phyloP scores from a whole-genome alignment of 2,329 filamentous ascomycete species.

The Apiospora hydei region DNA sequence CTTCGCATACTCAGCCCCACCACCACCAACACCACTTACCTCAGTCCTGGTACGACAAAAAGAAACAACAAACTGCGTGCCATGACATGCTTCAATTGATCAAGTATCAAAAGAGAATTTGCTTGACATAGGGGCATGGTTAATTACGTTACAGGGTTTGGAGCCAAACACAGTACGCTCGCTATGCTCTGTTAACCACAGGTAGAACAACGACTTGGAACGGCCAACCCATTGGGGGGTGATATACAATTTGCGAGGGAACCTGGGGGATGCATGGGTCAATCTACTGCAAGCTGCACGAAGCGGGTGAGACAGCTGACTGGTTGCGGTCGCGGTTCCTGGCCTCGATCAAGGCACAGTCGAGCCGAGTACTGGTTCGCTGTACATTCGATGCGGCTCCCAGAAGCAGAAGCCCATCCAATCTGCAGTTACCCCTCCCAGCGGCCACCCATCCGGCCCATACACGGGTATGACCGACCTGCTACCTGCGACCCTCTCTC shows the following conservation, averaged over 20 bases:
- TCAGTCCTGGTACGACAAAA: neutral
- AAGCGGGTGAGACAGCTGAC: neutral
- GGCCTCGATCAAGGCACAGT: neutral
- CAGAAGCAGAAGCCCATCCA: neutral
- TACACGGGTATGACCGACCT: neutral
- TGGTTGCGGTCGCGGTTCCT: conserved; percentile 6
- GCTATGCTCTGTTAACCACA: neutral
- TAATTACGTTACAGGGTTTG: neutral
- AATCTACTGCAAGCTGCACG: neutral
- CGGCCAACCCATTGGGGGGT: neutral
- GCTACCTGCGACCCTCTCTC: neutral
- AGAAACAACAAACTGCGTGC: neutral
- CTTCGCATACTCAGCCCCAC: neutral
- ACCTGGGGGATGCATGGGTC: neutral
- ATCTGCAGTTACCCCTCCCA: neutral
- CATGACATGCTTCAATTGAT: neutral
- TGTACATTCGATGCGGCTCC: neutral
- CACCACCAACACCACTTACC: neutral
- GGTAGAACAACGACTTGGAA: neutral
- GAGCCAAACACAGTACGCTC: neutral
- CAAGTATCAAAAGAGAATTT: neutral
- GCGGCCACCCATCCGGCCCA: neutral
- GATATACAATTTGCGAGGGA: neutral
- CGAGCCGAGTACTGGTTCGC: neutral
- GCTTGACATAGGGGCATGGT: too few relatives aligned